Conservation (phyloP, 164 flowering plant genomes). For the Echeveria elegans region DNA sequence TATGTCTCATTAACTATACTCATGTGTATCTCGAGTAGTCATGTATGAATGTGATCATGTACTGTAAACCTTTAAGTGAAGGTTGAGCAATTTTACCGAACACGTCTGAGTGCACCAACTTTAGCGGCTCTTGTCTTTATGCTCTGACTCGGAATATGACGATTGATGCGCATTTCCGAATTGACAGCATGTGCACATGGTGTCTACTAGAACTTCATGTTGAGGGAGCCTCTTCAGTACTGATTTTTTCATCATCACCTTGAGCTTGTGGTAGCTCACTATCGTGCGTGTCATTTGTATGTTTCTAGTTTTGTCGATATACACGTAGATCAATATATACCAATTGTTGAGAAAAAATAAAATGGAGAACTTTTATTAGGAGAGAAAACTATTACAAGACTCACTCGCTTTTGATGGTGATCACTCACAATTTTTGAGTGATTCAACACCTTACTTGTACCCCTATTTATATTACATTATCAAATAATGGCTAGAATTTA, state of each 20-base stretch:
- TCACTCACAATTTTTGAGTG: no score
- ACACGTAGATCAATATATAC: no score
- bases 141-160: conserved; percentile 16
- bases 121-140: conserved; percentile 9
- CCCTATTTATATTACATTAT: no score
- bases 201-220: conserved; percentile 8
- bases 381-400: no score
- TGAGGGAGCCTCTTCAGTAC: conserved; percentile 16
- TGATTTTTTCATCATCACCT: conserved; percentile 8
- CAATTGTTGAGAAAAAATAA: no score
- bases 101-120: conserved; percentile 18
- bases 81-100: conserved; percentile 11
- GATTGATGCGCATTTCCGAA: conserved; percentile 16
- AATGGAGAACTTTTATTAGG: no score
- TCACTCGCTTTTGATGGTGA: no score
- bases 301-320: no score
- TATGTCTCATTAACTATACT: conserved; percentile 18
- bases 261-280: conserved; percentile 12
- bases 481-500: no score
- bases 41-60: conserved; percentile 17
- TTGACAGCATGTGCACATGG: conserved; percentile 13
- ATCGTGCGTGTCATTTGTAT: conserved; percentile 2
- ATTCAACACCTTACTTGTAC: no score
- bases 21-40: conserved; percentile 20
- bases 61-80: conserved; percentile 9